Evolutionary conservation across 306 rosid species (phyloP).

Genomic region (Pyrus betulifolia): DNA sequence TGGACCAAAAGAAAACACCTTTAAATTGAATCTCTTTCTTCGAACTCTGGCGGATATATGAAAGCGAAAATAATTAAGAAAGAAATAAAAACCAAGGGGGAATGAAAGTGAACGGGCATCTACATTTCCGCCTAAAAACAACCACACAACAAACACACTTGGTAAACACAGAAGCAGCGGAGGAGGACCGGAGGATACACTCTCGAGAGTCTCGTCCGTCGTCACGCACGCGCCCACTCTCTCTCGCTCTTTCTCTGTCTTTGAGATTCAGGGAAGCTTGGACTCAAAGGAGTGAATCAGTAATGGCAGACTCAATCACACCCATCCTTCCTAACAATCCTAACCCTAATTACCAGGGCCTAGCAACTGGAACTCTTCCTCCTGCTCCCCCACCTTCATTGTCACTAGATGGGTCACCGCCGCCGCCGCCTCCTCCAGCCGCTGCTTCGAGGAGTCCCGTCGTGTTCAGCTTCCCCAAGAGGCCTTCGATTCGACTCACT

Average conservation of each 20-base stretch:
- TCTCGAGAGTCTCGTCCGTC: not conserved
- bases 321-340: conserved; percentile 9
- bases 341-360: conserved; percentile 32
- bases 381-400: conserved; percentile 15
- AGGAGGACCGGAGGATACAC: not conserved
- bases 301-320: conserved; percentile 28
- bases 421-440: not conserved
- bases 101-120: not conserved
- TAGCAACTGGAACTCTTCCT: not conserved
- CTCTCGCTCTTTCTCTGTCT: not conserved
- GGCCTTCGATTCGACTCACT: conserved; percentile 61
- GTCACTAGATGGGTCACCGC: not conserved
- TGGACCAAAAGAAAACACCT: too few species aligned
- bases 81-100: too few species aligned
- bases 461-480: conserved; percentile 32
- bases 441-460: not conserved
- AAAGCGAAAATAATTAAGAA: too few species aligned
- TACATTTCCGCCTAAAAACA: not conserved
- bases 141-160: not conserved
- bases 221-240: not conserved
- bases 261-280: not conserved
- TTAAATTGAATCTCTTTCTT: too few species aligned
- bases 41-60: too few species aligned
- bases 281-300: not conserved
- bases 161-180: not conserved